A percentile compares a stretch with the other conserved stretches of the same genome.
phyloP scores from a whole-genome alignment of 208 protist genomes.

The Trypanosoma boissoni region DNA sequence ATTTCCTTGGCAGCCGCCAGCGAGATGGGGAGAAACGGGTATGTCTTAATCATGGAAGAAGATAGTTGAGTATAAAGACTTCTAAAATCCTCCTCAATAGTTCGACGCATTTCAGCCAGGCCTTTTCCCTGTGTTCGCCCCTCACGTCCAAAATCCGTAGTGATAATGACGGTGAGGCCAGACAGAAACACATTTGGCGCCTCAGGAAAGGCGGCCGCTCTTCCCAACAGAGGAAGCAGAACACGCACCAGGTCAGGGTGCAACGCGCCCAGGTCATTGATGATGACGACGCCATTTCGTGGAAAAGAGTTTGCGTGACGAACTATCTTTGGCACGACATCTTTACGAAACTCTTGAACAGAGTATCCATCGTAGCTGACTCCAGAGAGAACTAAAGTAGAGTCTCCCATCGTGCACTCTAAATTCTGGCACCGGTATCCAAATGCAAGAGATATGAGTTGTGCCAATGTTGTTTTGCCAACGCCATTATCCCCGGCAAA shows the following conservation, averaged over 20 bases:
- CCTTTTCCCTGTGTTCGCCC: conserved; percentile 66
- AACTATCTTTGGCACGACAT: conserved; percentile 41
- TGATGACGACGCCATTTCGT: conserved; percentile 57
- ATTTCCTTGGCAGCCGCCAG: conserved; percentile 47
- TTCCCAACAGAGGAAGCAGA: conserved; percentile 51
- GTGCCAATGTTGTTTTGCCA: conserved; percentile 67
- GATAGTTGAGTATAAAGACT: conserved; percentile 44
- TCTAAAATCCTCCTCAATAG: conserved; percentile 57
- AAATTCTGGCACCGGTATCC: conserved; percentile 43
- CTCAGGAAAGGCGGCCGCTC: conserved; percentile 46
- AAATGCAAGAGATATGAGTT: conserved; percentile 67
- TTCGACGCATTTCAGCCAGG: conserved; percentile 48
- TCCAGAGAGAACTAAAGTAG: conserved; percentile 56
- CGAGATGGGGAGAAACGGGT: conserved; percentile 61
- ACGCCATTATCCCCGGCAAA: conserved; percentile 86
- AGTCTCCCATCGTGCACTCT: conserved; percentile 44
- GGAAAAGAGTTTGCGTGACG: conserved; percentile 38
- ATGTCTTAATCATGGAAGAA: conserved; percentile 54
- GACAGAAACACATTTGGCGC: conserved; percentile 25
- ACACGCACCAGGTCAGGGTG: conserved; percentile 49
- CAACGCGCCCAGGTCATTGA: conserved; percentile 61
- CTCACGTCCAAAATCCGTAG: conserved; percentile 75
- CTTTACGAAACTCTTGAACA: conserved; percentile 43
- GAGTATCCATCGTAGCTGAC: conserved; percentile 59
- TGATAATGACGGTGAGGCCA: conserved; percentile 54